phyloP scores from a whole-genome alignment of 2,329 filamentous ascomycete species.

The Neophaeococcomyces mojaviensis region DNA sequence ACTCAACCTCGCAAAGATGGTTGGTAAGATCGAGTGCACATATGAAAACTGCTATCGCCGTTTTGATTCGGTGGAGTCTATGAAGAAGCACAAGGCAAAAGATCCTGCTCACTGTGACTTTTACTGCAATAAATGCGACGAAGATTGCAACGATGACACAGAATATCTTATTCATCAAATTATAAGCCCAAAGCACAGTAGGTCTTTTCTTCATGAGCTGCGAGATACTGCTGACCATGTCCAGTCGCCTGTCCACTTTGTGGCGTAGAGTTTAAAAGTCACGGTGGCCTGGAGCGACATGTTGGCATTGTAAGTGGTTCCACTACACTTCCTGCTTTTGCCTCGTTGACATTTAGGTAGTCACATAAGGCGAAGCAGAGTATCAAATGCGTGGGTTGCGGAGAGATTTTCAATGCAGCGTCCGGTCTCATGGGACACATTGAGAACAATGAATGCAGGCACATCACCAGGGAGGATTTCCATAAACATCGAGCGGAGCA shows the following conservation, averaged over 20 bases:
- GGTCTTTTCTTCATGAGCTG: conserved; percentile 6
- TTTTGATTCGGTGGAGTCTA: conserved; percentile 40
- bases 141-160: conserved; percentile 41
- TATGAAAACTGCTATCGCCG: conserved; percentile 38
- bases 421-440: conserved; percentile 47
- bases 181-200: conserved; percentile 36
- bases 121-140: conserved; percentile 36
- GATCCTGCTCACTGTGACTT: conserved; percentile 35
- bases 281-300: conserved; percentile 45
- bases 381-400: conserved; percentile 44
- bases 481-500: conserved; percentile 45
- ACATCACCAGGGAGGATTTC: conserved; percentile 38
- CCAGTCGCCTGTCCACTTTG: conserved; percentile 49
- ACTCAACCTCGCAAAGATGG: background rate
- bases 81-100: conserved; percentile 46
- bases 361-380: conserved; percentile 43
- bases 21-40: conserved; percentile 31
- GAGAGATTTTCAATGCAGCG: conserved; percentile 40
- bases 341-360: conserved; percentile 27
- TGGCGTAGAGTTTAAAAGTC: conserved; percentile 48
- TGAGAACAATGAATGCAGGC: conserved; percentile 44
- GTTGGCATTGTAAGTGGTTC: conserved; percentile 40
- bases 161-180: conserved; percentile 44
- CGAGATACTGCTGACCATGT: background rate
- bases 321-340: background rate